Conservation (phyloP, 805 yeast genomes). For the Yamadazyma phyllophila region DNA sequence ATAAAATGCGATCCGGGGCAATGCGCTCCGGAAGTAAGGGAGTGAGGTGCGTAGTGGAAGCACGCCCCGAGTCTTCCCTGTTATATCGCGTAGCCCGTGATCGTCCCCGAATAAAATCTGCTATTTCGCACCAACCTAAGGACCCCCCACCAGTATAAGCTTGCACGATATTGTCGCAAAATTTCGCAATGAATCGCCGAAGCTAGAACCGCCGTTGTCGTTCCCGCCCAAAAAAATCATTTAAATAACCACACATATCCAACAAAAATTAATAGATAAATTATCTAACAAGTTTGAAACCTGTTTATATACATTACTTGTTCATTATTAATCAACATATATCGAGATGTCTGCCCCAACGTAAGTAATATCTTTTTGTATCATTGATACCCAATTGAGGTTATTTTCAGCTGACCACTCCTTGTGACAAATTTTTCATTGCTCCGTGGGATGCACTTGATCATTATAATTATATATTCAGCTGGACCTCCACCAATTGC, state of each 20-base stretch:
- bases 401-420: neutral
- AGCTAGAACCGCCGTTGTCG: neutral
- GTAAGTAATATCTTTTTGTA: constrained; percentile 27
- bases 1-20: no score
- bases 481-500: neutral
- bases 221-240: constrained; percentile 4
- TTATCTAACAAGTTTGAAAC: constrained; percentile 1
- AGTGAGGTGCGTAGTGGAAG: no score
- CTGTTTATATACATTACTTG: constrained; percentile 2
- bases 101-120: no score
- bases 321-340: neutral
- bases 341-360: constrained; percentile 39
- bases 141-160: no score
- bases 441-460: neutral
- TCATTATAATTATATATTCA: neutral
- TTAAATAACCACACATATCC: constrained; percentile 9
- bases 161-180: neutral
- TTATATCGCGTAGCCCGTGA: no score
- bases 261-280: constrained; percentile 3
- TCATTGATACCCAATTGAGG: neutral
- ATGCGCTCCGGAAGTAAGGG: no score
- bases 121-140: no score
- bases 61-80: no score
- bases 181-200: constrained; percentile 1
- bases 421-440: neutral